phyloP scores from a whole-genome alignment of 106 monocot species.

The Acanthochlamys bracteata region DNA sequence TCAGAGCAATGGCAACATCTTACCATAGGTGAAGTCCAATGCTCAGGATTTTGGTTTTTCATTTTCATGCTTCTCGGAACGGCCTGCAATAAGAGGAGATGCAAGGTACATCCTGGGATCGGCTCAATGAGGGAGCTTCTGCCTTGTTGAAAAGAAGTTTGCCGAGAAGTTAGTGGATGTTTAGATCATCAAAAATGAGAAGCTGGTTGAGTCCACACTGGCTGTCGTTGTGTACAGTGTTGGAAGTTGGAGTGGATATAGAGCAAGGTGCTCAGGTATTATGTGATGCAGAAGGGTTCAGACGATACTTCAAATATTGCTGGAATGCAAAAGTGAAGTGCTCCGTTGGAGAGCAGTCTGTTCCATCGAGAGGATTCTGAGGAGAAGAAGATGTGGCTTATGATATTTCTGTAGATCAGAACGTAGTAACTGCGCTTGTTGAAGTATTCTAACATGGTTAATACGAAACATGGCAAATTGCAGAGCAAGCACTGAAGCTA shows the following conservation, averaged over 20 bases:
- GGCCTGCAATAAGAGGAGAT: slow-evolving; percentile 26
- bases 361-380: slow-evolving; percentile 87
- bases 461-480: slow-evolving; percentile 68
- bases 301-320: slow-evolving; percentile 54
- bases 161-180: slow-evolving; percentile 69
- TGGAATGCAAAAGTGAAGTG: slow-evolving; percentile 39
- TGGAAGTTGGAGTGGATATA: slow-evolving; percentile 64
- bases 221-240: slow-evolving; percentile 62
- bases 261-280: slow-evolving; percentile 58
- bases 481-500: slow-evolving; percentile 78
- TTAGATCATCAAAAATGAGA: slow-evolving; percentile 75
- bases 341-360: slow-evolving; percentile 65
- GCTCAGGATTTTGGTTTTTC: slow-evolving; percentile 25
- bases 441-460: slow-evolving; percentile 74
- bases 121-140: slow-evolving; percentile 75
- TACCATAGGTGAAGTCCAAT: slow-evolving; percentile 20
- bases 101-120: slow-evolving; percentile 60
- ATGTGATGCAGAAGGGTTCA: slow-evolving; percentile 58
- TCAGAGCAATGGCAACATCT: slow-evolving; percentile 62
- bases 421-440: slow-evolving; percentile 72
- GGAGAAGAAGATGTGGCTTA: slow-evolving; percentile 70
- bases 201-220: slow-evolving; percentile 60
- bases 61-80: slow-evolving; percentile 39
- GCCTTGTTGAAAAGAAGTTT: slow-evolving; percentile 63
- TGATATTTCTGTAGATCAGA: slow-evolving; percentile 51